Base-by-base conservation (phyloP, 805 yeast genomes). In the Brettanomyces naardenensis region DNA sequence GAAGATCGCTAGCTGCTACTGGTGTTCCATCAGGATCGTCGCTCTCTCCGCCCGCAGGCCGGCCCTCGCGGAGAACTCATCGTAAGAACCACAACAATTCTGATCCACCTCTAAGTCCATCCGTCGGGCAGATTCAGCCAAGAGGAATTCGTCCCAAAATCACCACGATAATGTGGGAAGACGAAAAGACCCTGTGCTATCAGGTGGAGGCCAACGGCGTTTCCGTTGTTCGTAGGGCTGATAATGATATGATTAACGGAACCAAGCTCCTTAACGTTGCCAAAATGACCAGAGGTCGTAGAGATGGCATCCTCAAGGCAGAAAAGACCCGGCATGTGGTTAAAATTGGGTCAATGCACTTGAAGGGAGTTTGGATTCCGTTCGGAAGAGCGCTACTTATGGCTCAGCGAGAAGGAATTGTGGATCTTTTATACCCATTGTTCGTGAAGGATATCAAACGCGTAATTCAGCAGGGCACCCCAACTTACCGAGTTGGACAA, bases 91-190 rank as follows among this genome's bases (percentile, higher is more conserved):
- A 29, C 13, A 31, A 22, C 18, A 5, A 27, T 3, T 17, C 31
- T n/a, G 35, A 36, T 15, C 26, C 37, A 3, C 54, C 56, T 4
- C 46, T 55, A 18, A 46, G 55, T 26, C 58, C 62, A 6, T 46
- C 48, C 6, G 59, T 58, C 9, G 68, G 68, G 5, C 68, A 64
- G 43, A 42, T 62, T 19, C 67, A 59, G 44, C 68, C 68, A 1
- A 58, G 60, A 7, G 66, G 66, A 10, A 56, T 65, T 36, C 61
- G 81, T 25, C 85, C 66, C 3, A 65, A 80, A 44, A 77, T 78
- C 40, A 78, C 84, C 33, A 78, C 85, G 19, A 78, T 83, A 10
- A 76, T 77, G 78, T 78, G 85, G 85, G 85, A 78, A 57, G 85
- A 78, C 52, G 85, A 78, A 49, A 75, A 75, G 47, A 78, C 86